A percentile compares a stretch with the other conserved stretches of the same genome.
Evolutionary conservation across 768 basidiomycete genomes (phyloP).

Genomic region (Postia placenta): DNA sequence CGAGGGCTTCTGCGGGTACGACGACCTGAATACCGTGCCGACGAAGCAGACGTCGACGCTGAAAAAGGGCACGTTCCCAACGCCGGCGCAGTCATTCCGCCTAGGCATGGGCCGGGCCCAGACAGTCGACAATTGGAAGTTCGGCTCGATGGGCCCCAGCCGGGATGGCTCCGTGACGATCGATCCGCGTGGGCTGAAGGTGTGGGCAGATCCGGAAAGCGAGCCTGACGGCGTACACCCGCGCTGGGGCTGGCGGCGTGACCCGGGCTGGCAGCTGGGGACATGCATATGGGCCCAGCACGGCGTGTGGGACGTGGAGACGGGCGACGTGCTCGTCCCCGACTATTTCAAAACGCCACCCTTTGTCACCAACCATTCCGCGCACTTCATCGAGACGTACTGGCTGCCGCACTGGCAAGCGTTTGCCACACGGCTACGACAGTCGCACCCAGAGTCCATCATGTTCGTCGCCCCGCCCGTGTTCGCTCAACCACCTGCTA

Average conservation of each 20-base stretch:
- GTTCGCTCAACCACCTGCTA: slow-evolving; percentile 69
- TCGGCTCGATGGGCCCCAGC: slow-evolving; percentile 73
- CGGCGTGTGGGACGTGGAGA: slow-evolving; percentile 80
- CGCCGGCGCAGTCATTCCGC: slow-evolving; percentile 74
- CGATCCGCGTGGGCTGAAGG: slow-evolving; percentile 74
- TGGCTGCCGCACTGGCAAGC: slow-evolving; percentile 67
- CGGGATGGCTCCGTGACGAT: slow-evolving; percentile 70
- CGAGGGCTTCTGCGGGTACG: slow-evolving; percentile 72
- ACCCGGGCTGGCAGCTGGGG: slow-evolving; percentile 65
- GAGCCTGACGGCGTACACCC: slow-evolving; percentile 51
- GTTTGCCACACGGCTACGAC: slow-evolving; percentile 54
- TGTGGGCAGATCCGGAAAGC: slow-evolving; percentile 64
- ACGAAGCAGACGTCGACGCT: slow-evolving; percentile 61
- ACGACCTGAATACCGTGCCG: slow-evolving; percentile 62
- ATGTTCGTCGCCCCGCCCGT: slow-evolving; percentile 91
- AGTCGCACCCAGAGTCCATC: slow-evolving; percentile 74
- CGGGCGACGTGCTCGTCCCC: slow-evolving; percentile 58
- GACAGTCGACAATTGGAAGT: slow-evolving; percentile 78
- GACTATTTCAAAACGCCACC: slow-evolving; percentile 66
- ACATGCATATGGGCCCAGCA: slow-evolving; percentile 84
- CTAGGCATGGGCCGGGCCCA: slow-evolving; percentile 86
- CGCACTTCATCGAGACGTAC: slow-evolving; percentile 72
- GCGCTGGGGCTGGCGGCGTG: slow-evolving; percentile 83
- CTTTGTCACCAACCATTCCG: slow-evolving; percentile 26
- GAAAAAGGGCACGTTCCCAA: slow-evolving; percentile 85